phyloP scores from a whole-genome alignment of 306 rosid genomes.

The Cucurbita moschata region DNA sequence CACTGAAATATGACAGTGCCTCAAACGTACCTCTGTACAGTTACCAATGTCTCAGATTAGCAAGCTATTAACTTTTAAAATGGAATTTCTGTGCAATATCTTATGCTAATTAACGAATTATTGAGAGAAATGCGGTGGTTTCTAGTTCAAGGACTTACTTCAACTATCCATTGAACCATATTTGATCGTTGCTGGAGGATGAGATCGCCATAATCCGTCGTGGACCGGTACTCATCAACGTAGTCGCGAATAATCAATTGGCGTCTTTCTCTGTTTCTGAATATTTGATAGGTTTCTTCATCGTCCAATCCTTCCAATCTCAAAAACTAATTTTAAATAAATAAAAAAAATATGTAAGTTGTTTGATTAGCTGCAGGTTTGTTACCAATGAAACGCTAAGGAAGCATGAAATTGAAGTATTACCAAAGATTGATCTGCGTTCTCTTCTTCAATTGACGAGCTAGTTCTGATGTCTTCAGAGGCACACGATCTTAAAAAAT shows the following conservation, averaged over 20 bases:
- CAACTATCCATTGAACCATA: constrained; percentile 74
- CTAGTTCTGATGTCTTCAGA: constrained; percentile 2
- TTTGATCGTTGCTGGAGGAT: constrained; percentile 50
- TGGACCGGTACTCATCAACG: constrained; percentile 28
- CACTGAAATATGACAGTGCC: neutral
- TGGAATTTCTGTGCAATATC: neutral
- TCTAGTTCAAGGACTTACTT: constrained; percentile 23
- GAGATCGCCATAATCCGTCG: constrained; percentile 36
- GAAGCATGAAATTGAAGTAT: neutral
- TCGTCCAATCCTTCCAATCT: constrained; percentile 45
- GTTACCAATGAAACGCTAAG: neutral
- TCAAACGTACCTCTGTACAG: neutral
- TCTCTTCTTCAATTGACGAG: constrained; percentile 19
- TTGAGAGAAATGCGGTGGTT: neutral
- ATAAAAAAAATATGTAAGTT: neutral
- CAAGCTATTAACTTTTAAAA: neutral
- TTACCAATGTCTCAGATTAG: neutral
- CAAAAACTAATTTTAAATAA: constrained; percentile 23
- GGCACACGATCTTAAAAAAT: constrained; percentile 23
- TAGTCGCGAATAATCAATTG: constrained; percentile 34
- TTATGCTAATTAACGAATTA: neutral
- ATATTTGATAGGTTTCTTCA: constrained; percentile 58
- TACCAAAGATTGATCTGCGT: constrained; percentile 29
- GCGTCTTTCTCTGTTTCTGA: constrained; percentile 54
- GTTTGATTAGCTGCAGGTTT: neutral